Evolutionary conservation across 1,139 yeast genomes (phyloP).

Genomic region (Saccharomyces hybrid): DNA sequence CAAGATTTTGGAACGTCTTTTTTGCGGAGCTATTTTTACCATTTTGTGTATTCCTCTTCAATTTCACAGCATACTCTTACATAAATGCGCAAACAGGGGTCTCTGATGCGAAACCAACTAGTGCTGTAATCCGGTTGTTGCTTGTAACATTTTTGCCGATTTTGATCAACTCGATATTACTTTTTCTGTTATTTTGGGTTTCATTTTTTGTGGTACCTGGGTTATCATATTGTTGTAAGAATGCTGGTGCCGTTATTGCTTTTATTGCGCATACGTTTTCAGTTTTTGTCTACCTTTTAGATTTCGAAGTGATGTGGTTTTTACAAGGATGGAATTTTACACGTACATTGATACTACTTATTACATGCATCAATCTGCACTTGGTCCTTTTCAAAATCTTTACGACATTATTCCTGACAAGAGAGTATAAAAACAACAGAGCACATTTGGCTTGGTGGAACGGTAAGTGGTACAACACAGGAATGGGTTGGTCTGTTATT

Average conservation of each 20-base stretch:
- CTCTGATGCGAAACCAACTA: constrained; percentile 38
- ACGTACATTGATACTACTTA: constrained; percentile 49
- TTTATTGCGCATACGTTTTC: constrained; percentile 46
- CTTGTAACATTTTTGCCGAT: constrained; percentile 51
- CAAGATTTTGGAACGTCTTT: constrained; percentile 45
- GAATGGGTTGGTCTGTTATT: constrained; percentile 49
- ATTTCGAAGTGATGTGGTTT: constrained; percentile 55
- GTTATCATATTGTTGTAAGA: constrained; percentile 34
- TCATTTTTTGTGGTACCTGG: constrained; percentile 46
- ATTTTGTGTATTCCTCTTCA: constrained; percentile 36
- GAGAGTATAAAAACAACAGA: constrained; percentile 51
- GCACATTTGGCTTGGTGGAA: constrained; percentile 81
- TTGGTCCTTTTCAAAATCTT: constrained; percentile 43
- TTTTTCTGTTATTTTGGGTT: constrained; percentile 40
- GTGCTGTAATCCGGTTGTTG: constrained; percentile 46
- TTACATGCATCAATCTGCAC: constrained; percentile 51
- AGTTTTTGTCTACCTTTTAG: constrained; percentile 44
- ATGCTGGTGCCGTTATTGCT: constrained; percentile 39
- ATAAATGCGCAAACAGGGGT: constrained; percentile 68
- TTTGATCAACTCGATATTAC: constrained; percentile 38
- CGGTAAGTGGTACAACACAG: constrained; percentile 63
- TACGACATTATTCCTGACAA: constrained; percentile 43
- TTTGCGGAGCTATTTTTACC: constrained; percentile 50
- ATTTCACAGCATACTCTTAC: constrained; percentile 56
- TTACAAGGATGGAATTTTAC: constrained; percentile 58